phyloP scores from a whole-genome alignment of 2,329 filamentous ascomycete species.

The Neopestalotiopsis clavispora region DNA sequence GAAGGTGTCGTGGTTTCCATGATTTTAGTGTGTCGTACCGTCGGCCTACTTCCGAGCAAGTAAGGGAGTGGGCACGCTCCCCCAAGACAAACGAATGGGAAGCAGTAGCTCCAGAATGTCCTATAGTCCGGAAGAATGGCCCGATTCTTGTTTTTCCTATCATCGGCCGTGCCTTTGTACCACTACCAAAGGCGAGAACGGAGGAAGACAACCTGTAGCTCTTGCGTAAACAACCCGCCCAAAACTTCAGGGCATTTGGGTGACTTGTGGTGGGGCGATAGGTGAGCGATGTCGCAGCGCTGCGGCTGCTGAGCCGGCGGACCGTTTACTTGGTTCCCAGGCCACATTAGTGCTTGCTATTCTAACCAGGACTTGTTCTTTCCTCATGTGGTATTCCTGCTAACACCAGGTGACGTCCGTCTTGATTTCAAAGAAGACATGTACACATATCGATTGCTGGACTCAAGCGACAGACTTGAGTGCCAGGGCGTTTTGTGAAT shows the following conservation, averaged over 20 bases:
- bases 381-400: too few relatives aligned
- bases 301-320: background rate
- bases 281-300: background rate
- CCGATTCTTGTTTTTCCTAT: background rate
- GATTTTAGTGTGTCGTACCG: background rate
- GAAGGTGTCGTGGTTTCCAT: background rate
- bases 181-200: background rate
- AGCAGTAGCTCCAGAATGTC: background rate
- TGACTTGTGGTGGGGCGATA: background rate
- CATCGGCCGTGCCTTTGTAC: background rate
- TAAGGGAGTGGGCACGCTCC: too few relatives aligned
- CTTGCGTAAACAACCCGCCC: background rate
- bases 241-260: background rate
- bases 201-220: background rate
- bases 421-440: too few relatives aligned
- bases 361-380: too few relatives aligned
- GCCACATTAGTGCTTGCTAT: background rate
- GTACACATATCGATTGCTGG: too few relatives aligned
- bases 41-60: background rate
- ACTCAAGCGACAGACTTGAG: too few relatives aligned
- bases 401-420: too few relatives aligned
- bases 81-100: too few relatives aligned
- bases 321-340: background rate
- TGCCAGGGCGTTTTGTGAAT: too few relatives aligned
- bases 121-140: background rate